Evolutionary conservation across 257 asterid species (phyloP).

Genomic region (Solanum sitiens): DNA sequence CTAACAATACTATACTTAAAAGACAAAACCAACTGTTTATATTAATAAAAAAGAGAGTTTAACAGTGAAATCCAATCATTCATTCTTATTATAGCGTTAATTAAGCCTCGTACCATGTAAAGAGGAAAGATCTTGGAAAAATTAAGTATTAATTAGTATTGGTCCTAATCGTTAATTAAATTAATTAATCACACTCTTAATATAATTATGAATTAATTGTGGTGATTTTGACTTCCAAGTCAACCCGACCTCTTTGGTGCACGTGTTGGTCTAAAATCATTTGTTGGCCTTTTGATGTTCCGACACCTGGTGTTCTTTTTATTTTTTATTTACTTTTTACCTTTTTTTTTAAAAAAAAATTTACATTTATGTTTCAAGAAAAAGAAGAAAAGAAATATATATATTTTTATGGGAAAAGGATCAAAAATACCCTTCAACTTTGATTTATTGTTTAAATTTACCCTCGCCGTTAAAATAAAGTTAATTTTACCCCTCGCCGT

Average conservation of each 20-base stretch:
- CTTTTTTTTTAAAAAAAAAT: too few species aligned
- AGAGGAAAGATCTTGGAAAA: background rate
- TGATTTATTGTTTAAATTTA: too few species aligned
- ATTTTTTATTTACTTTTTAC: background rate
- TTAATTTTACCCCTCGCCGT: too few species aligned
- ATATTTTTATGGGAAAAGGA: too few species aligned
- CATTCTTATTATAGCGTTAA: background rate
- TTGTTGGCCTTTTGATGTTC: background rate
- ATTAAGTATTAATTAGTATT: background rate
- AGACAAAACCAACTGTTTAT: background rate
- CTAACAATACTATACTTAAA: background rate
- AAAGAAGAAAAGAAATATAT: too few species aligned
- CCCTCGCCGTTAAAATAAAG: too few species aligned
- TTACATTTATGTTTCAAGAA: too few species aligned
- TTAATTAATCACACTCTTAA: background rate
- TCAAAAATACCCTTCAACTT: too few species aligned
- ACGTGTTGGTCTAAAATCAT: conserved; percentile 27
- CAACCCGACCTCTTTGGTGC: conserved; percentile 23
- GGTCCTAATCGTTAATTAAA: background rate
- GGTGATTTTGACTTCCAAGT: conserved; percentile 1
- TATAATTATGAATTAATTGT: background rate
- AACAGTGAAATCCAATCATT: background rate
- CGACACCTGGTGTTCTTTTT: conserved; percentile 1
- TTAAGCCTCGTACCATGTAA: background rate
- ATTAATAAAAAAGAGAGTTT: background rate